Evolutionary conservation across 768 basidiomycete genomes (phyloP), one percentile per base, ranked within the genome.

Genomic region (Coprinopsis cinerea): DNA sequence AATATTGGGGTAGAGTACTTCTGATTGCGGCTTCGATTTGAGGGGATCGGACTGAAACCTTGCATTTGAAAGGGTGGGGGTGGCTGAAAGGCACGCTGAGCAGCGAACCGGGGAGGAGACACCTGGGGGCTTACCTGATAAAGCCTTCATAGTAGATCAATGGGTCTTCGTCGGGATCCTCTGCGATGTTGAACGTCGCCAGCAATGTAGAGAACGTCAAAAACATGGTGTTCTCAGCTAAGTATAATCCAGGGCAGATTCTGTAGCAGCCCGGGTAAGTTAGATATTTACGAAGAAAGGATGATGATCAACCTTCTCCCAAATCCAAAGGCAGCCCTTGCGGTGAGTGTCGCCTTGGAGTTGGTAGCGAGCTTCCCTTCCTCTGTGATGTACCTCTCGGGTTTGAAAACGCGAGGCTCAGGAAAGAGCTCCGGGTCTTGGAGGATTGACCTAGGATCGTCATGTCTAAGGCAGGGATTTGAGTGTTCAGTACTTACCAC

Each of bases 11-110:
- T 9, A 43, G 18, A 6, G 41, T 23, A 11, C 9, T 23, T 24
- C 41, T 43, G 9, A 43, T 43, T 9, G 23, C 23, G 20, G 4
- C 24, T 25, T 43, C 41, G 4, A 4, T 24, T 18, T 43, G 18
- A 5, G 9, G 11, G 18, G 64, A 67, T 26, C 74, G 67, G 25
- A 69, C 68, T 13, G 56, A 44, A 44, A 76, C 67, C 25, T 53
- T 57, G 54, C 72, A 73, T 50, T 55, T 54, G 51, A 74, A 76
- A 7, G 70, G 72, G 47, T 67, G 65, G 0, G 73, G 74, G 44
- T 64, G 73, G 51, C 73, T 75, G 46, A 14, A 44, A n/a, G n/a
- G n/a, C n/a, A n/a, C n/a, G n/a, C n/a, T n/a, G n/a, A n/a, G n/a
- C n/a, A n/a, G n/a, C n/a, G n/a, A n/a, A n/a, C n/a, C n/a, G n/a